Base-by-base conservation (phyloP, 176 grass and related monocot species). In the Zoysia japonica region DNA sequence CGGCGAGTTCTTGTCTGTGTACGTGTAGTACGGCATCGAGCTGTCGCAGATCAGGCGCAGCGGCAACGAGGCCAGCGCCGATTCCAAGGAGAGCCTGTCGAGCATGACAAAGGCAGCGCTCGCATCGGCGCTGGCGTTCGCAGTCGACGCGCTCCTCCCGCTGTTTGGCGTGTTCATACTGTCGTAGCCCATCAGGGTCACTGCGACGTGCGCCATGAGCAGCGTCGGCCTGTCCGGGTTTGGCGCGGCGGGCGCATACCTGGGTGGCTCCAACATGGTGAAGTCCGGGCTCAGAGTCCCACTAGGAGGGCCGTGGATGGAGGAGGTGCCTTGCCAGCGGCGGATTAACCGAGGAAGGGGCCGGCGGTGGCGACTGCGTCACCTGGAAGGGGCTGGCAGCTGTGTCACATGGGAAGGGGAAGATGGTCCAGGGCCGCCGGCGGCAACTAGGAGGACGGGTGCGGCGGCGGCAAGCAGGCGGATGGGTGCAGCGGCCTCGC, bases 1-100 rank as follows among this genome's bases (percentile, higher is more conserved):
- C 80, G 94, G 94, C 3, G 94, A 97, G 79, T 97, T 88, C 79
- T 89, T 97, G 5, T 97, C 91, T 28, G 91, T 97, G 60, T 94
- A 95, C 68, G 80, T 92, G 38, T 92, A 96, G 86, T 95, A 91
- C 71, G 96, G 96, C 74, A 96, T 99, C 70, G 78, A 96, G 78
- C 75, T 89, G 55, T 71, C 86, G 7, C 84, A 93, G 68, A 84
- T 89, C 37, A 60, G 80, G 70, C 60, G 62, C 35, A 16, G 55
- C 7, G 6, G 47, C 57, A 28, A 5, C 5, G 10, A 0, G 12
- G 35, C 0, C 6, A 36, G 7, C 40, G 40, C 1, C 13, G 78
- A 59, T 1, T 47, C 5, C 43, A 63, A 48, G 68, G 89, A 85
- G 70, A 47, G 19, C 28, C 87, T 94, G 70, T 82, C 96, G 55